Conservation (phyloP, 257 asterid species). For the Nicotiana sylvestris region DNA sequence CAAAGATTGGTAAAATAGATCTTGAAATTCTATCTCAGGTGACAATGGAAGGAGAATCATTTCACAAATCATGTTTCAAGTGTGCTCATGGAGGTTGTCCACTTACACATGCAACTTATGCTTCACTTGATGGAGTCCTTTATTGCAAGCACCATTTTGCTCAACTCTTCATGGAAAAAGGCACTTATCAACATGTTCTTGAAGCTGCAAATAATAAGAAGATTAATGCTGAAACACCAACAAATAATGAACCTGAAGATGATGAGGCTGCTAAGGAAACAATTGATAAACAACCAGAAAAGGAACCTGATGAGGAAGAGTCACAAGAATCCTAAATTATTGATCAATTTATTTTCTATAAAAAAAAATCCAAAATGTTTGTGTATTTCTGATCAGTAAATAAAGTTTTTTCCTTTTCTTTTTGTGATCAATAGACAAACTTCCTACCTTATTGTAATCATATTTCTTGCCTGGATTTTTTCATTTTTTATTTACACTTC, state of each 20-base stretch:
- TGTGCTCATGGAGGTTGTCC: slow-evolving; percentile 67
- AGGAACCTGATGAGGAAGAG: slow-evolving; percentile 12
- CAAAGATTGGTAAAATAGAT: background rate
- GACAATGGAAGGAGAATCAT: slow-evolving; percentile 63
- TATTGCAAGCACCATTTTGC: slow-evolving; percentile 66
- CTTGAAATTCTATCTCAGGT: slow-evolving; percentile 16
- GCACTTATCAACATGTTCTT: slow-evolving; percentile 57
- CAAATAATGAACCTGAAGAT: background rate
- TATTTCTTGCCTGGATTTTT: background rate
- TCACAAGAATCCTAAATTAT: background rate
- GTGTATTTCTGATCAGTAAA: background rate
- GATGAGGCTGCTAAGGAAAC: background rate
- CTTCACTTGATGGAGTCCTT: slow-evolving; percentile 50
- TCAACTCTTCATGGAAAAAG: slow-evolving; percentile 66
- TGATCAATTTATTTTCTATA: background rate
- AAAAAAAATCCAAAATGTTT: background rate
- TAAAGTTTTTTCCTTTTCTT: slow-evolving; percentile 2
- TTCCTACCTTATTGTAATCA: slow-evolving; percentile 1
- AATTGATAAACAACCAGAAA: slow-evolving; percentile 9
- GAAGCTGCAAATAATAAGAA: slow-evolving; percentile 31
- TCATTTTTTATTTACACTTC: background rate
- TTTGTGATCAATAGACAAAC: background rate
- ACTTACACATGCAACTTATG: slow-evolving; percentile 56
- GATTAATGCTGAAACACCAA: slow-evolving; percentile 18
- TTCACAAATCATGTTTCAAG: slow-evolving; percentile 58